Base-by-base conservation (phyloP, 176 grass and related monocot species). In the Carex kokanica region DNA sequence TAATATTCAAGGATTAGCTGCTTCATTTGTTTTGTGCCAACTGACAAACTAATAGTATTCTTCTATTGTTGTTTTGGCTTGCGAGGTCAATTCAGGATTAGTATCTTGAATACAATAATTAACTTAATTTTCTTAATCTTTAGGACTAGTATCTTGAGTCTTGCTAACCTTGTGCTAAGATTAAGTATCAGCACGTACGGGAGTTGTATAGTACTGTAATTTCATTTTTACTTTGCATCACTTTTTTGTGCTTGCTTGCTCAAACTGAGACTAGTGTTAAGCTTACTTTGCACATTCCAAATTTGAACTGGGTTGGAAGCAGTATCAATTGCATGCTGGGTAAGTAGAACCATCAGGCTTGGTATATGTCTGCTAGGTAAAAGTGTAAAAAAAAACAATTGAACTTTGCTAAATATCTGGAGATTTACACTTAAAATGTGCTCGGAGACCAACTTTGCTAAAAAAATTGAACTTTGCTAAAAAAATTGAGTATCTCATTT, bases 231-330 rank as follows among this genome's bases (percentile, higher is more conserved):
- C 32, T 23, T 45, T 71, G 67, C 34, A 12, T 45, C 9, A 72
- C 12, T 72, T 31, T 34, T 71, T 47, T 72, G 17, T 13, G 18
- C 38, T 72, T 72, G 68, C 40, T 47, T 75, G 72, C 71, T 75
- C 72, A 75, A 21, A 75, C 70, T 29, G 71, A 75, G 45, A 21
- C 7, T 18, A 70, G 32, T 70, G 7, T 70, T 70, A 70, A 70
- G 34, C 16, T 67, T 70, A 65, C 13, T 32, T 65, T 65, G 63
- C 63, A 14, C 63, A 62, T 62, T 62, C 9, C 2, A 62, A 62
- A 62, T 21, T 62, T 6, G 11, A 23, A 62, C 12, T 62, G 21
- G 60, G 60, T 62, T 62, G 21, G 4, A 15, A 67, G 64, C 31
- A 36, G 31, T 67, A 17, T 32, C 64, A 38, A 34, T 67, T 6